Base-by-base conservation (phyloP, 805 yeast species). In the Metahyphopichia silvanorum region DNA sequence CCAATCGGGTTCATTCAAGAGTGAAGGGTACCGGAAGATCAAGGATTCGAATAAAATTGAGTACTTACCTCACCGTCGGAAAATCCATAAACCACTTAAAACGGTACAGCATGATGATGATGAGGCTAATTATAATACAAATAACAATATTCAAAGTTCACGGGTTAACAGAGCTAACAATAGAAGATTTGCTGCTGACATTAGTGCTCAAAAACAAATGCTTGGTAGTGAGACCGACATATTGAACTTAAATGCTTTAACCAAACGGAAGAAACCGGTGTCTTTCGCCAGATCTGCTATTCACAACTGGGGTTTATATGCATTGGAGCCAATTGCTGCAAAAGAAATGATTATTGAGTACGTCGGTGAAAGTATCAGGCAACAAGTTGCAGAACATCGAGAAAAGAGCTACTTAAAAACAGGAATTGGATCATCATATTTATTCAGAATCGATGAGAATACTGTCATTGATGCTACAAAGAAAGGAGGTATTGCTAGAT, bases 241-340 rank as follows among this genome's bases (percentile, higher is more conserved):
- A 5, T 63, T 89, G 44, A 82, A 86, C 27, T 72, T 87, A 60
- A 91, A 89, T 54, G 94, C 91, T 42, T 72, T 91, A 46, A 85
- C 86, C 43, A 88, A 86, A 52, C 74, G 97, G 42, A 86, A 83
- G 57, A 91, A 91, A 51, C 95, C 96, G 0, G 97, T 91, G 6
- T 82, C 93, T n/a, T 89, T 89, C 68, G 97, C 97, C 0, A 71
- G 98, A 33, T 88, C 97, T 2, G 95, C 97, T 0, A 93, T 93
- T 50, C 98, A 93, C 57, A 87, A 91, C 51, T 93, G 98, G 98
- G 99, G 99, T 0, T 63, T 93, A 24, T 93, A 88, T 60, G 98
- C 99, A 0, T 64, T 86, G 49, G 98, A 93, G 50, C 95, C 95
- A 2, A 93, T 93, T 51, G 85, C 87, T n/a, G 94, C 93, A 1